These are phyloP conservation scores for Sporodiniella umbellata DNA, from an alignment of 371 early-diverging fungal species.

Conservation along the genomic window DNA sequence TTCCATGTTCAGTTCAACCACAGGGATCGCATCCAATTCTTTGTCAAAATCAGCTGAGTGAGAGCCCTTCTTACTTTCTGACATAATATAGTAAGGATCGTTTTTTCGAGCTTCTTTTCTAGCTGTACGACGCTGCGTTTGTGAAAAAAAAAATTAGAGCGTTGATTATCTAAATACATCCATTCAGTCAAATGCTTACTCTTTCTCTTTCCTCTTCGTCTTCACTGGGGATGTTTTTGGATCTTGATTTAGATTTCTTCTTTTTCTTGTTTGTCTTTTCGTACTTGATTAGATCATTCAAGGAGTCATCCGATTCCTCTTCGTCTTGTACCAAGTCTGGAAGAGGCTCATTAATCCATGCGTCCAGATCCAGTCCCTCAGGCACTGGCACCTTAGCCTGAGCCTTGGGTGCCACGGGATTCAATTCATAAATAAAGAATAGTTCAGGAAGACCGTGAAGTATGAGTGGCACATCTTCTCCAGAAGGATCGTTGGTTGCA, in stretches of 20 bases:
- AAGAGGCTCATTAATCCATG: constrained; percentile 72
- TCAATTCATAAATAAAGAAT: constrained; percentile 81
- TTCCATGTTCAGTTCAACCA: constrained; percentile 70
- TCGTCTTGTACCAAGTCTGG: constrained; percentile 59
- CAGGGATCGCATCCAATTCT: constrained; percentile 82
- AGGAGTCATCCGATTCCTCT: constrained; percentile 33
- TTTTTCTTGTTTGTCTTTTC: constrained; percentile 6
- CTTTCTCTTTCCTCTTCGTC: constrained; percentile 39
- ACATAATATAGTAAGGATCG: constrained; percentile 76
- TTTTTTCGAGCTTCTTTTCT: constrained; percentile 59
- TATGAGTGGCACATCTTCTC: constrained; percentile 25
- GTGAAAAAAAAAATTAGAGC: no score
- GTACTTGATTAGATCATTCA: constrained; percentile 12
- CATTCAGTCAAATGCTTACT: constrained; percentile 5
- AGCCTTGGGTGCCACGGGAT: constrained; percentile 91
- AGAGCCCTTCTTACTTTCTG: constrained; percentile 17
- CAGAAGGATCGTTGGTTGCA: constrained; percentile 9
- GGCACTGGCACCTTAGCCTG: constrained; percentile 88
- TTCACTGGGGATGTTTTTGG: constrained; percentile 21
- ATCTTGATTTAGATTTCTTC: constrained; percentile 37
- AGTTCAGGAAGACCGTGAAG: constrained; percentile 55
- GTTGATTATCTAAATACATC: background rate
- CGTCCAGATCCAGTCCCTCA: constrained; percentile 83
- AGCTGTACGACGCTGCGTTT: constrained; percentile 64
- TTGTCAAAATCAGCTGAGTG: constrained; percentile 38